Conservation (phyloP, 169 alveolate species). For the Eimeria necatrix region DNA sequence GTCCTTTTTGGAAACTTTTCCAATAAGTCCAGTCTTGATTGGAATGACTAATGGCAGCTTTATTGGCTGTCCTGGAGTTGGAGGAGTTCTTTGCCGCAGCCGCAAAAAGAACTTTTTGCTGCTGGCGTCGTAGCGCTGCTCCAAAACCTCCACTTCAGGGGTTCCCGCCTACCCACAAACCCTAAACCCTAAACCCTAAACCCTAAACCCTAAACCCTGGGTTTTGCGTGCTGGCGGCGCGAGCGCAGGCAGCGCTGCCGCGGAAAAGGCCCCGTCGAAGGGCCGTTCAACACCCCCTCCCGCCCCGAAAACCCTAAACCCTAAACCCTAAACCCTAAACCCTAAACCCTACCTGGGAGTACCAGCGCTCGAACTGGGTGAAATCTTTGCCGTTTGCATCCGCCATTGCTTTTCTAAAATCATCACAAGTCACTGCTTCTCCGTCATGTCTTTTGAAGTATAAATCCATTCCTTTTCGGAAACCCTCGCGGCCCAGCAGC, state of each 20-base stretch:
- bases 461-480: constrained; percentile 94
- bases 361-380: constrained; percentile 95
- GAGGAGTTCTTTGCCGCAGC: constrained; percentile 91
- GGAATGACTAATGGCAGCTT: constrained; percentile 94
- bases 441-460: constrained; percentile 94
- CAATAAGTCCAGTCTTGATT: constrained; percentile 89
- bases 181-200: neutral
- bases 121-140: constrained; percentile 83
- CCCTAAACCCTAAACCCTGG: neutral
- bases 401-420: constrained; percentile 95
- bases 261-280: constrained; percentile 82
- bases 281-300: constrained; percentile 78
- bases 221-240: too few relatives aligned
- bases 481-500: constrained; percentile 94
- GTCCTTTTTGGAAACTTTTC: constrained; percentile 87
- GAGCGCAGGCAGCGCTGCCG: too few relatives aligned
- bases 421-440: constrained; percentile 96
- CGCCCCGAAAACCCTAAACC: too few relatives aligned
- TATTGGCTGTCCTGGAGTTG: constrained; percentile 91
- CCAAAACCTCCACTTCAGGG: constrained; percentile 84
- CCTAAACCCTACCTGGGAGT: constrained; percentile 91
- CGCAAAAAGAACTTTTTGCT: constrained; percentile 84
- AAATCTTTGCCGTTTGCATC: constrained; percentile 89
- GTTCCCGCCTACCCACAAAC: constrained; percentile 82
- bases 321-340: too few relatives aligned